Evolutionary conservation across 2,329 filamentous ascomycete genomes (phyloP).

Genomic region (Verticillium isaacii): DNA sequence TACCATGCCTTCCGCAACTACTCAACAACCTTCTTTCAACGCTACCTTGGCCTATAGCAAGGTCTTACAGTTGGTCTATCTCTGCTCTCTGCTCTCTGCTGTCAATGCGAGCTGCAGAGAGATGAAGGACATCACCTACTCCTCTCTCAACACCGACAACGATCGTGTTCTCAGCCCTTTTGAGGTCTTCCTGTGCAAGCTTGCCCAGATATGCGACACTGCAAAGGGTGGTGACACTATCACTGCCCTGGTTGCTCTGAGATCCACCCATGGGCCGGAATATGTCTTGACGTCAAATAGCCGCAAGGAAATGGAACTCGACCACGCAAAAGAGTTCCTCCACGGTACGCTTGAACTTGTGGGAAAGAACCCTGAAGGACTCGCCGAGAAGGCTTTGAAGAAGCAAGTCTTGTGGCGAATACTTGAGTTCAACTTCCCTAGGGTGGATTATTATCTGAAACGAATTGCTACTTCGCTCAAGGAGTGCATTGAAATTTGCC

Average conservation of each 20-base stretch:
- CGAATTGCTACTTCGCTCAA: neutral
- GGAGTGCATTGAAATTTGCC: neutral
- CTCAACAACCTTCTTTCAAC: neutral
- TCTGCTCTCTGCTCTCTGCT: slow-evolving; percentile 1
- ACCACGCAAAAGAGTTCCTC: too few relatives aligned
- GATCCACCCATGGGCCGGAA: slow-evolving; percentile 1
- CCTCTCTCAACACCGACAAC: slow-evolving; percentile 5
- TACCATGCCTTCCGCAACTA: neutral
- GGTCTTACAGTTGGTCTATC: neutral
- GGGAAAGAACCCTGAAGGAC: slow-evolving; percentile 3
- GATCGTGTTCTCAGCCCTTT: neutral
- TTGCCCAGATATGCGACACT: slow-evolving; percentile 11
- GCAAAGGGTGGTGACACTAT: slow-evolving; percentile 6
- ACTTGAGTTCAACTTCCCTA: slow-evolving; percentile 5
- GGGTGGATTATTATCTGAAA: slow-evolving; percentile 3
- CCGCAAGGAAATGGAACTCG: neutral
- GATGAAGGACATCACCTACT: slow-evolving; percentile 6
- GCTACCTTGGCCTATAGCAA: neutral
- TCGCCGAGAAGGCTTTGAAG: neutral
- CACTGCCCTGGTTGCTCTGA: slow-evolving; percentile 6
- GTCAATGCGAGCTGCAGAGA: slow-evolving; percentile 5
- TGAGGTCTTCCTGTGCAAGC: slow-evolving; percentile 9
- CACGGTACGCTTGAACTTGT: neutral
- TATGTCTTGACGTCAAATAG: slow-evolving; percentile 12
- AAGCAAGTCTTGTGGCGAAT: slow-evolving; percentile 10